A percentile compares a stretch with the other conserved stretches of the same genome.
These are phyloP conservation scores for Tuctoria greenei DNA, from an alignment of 176 grass and related monocot species.

Conservation along the genomic window DNA sequence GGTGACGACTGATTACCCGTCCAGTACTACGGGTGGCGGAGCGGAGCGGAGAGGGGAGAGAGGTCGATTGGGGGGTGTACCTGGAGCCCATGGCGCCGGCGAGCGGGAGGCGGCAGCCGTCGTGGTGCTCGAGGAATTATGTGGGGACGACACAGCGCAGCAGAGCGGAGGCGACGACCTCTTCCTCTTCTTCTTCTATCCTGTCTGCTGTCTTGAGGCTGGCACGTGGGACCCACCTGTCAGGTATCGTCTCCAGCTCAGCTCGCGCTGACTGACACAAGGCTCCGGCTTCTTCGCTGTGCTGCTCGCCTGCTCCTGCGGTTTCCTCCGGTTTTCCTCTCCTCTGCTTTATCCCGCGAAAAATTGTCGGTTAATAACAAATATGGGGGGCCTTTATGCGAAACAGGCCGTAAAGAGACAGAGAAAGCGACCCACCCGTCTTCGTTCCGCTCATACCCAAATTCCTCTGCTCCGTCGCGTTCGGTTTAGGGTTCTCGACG, in stretches of 20 bases:
- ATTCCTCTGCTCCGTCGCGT: not conserved
- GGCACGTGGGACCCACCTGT: not conserved
- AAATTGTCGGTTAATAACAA: too few relatives aligned
- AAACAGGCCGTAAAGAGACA: not conserved
- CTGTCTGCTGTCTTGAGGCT: not conserved
- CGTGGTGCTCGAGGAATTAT: not conserved
- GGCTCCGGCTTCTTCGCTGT: not conserved
- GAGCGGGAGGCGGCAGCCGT: not conserved
- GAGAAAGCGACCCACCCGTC: not conserved
- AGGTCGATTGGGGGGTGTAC: conserved; percentile 19
- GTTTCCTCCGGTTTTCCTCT: not conserved
- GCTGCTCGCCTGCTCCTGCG: not conserved
- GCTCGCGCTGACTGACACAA: not conserved
- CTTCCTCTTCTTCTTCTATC: not conserved
- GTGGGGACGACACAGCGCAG: not conserved
- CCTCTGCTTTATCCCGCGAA: not conserved
- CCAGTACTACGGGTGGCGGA: too few relatives aligned
- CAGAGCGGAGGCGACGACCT: not conserved
- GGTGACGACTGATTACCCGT: not conserved
- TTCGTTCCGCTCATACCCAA: not conserved
- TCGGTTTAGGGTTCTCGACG: not conserved
- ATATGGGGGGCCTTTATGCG: not conserved
- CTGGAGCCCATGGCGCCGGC: conserved; percentile 19
- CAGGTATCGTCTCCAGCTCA: not conserved
- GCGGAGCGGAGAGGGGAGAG: not conserved